phyloP scores from a whole-genome alignment of 306 rosid species.

The Cucumis cinereus region DNA sequence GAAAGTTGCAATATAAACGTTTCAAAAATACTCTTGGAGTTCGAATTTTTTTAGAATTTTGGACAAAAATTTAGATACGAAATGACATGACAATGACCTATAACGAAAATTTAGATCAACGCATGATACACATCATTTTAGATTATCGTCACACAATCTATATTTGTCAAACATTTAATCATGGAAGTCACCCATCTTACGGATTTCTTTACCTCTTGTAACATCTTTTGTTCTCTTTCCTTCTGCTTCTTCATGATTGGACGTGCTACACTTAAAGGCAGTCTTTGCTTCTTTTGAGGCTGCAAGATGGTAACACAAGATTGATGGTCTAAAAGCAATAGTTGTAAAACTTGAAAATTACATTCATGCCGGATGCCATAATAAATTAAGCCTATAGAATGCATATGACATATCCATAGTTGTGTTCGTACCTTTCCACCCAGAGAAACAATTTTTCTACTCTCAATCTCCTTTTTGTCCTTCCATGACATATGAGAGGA shows the following conservation, averaged over 20 bases:
- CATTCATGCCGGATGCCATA: background rate
- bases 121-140: too few species aligned
- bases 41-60: too few species aligned
- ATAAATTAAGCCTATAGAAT: conserved; percentile 4
- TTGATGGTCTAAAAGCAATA: background rate
- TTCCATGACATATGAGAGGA: conserved; percentile 73
- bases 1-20: too few species aligned
- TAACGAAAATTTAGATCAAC: too few species aligned
- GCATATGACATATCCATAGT: background rate
- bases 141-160: too few species aligned
- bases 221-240: conserved; percentile 60
- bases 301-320: conserved; percentile 15
- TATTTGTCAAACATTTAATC: too few species aligned
- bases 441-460: conserved; percentile 51
- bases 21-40: too few species aligned
- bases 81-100: too few species aligned
- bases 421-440: conserved; percentile 78
- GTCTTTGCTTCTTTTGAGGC: conserved; percentile 50
- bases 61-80: too few species aligned
- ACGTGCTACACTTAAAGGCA: conserved; percentile 58
- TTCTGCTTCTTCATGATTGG: conserved; percentile 66
- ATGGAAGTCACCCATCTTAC: background rate
- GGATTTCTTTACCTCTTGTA: conserved; percentile 35
- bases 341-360: background rate
- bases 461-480: conserved; percentile 60